Percentiles rank a stretch among this genome's conserved stretches.
Evolutionary conservation across 495 filamentous ascomycete species (phyloP).

Genomic region (Neurospora sp.): DNA sequence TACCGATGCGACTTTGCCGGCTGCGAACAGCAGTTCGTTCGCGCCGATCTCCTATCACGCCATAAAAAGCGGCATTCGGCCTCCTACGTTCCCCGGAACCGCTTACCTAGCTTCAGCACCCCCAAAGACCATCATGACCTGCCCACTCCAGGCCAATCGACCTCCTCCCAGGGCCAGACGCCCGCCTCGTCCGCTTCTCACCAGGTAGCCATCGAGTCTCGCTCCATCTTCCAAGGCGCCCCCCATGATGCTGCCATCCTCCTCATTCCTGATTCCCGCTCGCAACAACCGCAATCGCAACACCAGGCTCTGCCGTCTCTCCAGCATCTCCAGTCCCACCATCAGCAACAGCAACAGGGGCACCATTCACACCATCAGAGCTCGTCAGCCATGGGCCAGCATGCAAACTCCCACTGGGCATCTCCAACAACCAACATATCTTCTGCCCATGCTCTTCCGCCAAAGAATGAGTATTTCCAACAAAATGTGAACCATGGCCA

Average conservation of each 20-base stretch:
- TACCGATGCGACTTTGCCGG: conserved; percentile 85
- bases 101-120: conserved; percentile 64
- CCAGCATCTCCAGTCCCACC: not conserved
- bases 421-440: not conserved
- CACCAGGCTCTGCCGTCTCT: conserved; percentile 8
- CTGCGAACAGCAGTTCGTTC: conserved; percentile 82
- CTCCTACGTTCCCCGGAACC: conserved; percentile 82
- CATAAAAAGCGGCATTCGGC: conserved; percentile 90
- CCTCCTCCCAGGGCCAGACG: conserved; percentile 10
- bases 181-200: conserved; percentile 8
- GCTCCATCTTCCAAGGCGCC: conserved; percentile 27
- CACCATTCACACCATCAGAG: not conserved
- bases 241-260: conserved; percentile 40
- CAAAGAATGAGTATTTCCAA: not conserved
- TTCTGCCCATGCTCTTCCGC: not conserved
- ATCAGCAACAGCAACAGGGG: not conserved
- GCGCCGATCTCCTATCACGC: conserved; percentile 81
- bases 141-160: conserved; percentile 9
- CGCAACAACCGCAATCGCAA: conserved; percentile 16
- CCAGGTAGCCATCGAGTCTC: conserved; percentile 20
- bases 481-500: not conserved
- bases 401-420: not conserved
- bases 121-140: conserved; percentile 25
- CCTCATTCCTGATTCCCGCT: conserved; percentile 31
- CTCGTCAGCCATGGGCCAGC: not conserved